phyloP scores from a whole-genome alignment of 1,139 yeast species.

The Hemisphaericaspora xylofermentans region DNA sequence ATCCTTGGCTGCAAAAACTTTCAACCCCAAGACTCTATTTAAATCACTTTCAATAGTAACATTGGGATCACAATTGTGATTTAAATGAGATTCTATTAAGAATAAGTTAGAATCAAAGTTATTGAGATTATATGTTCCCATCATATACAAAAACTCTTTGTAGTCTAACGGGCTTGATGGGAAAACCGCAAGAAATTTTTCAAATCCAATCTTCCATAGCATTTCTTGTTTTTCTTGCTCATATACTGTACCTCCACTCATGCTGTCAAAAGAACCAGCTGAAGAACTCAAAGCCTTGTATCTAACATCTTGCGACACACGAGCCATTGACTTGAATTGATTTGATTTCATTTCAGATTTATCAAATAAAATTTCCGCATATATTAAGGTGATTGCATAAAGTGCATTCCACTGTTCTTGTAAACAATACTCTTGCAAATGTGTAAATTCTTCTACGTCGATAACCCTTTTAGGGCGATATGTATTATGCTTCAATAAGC shows the following conservation, averaged over 20 bases:
- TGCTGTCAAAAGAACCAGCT: slow-evolving; percentile 54
- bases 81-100: slow-evolving; percentile 65
- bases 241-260: slow-evolving; percentile 50
- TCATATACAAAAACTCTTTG: slow-evolving; percentile 56
- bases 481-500: slow-evolving; percentile 53
- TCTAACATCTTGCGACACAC: slow-evolving; percentile 65
- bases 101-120: slow-evolving; percentile 66
- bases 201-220: slow-evolving; percentile 60
- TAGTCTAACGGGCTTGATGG: slow-evolving; percentile 44
- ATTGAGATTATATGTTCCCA: slow-evolving; percentile 76
- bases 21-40: slow-evolving; percentile 53
- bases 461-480: slow-evolving; percentile 34
- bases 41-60: slow-evolving; percentile 51
- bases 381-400: slow-evolving; percentile 60
- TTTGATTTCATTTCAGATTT: slow-evolving; percentile 38
- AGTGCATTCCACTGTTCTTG: slow-evolving; percentile 70
- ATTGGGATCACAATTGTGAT: slow-evolving; percentile 77
- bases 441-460: slow-evolving; percentile 49
- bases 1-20: slow-evolving; percentile 57
- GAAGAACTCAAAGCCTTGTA: slow-evolving; percentile 59
- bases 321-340: slow-evolving; percentile 64
- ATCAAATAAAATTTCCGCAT: slow-evolving; percentile 50
- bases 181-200: slow-evolving; percentile 50
- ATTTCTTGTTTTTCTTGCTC: slow-evolving; percentile 58
- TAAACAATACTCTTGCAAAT: slow-evolving; percentile 60